Percentiles rank a stretch among this genome's conserved stretches.
Conservation (phyloP, 2,329 filamentous ascomycete genomes). For the Xylariaceae sp. region DNA sequence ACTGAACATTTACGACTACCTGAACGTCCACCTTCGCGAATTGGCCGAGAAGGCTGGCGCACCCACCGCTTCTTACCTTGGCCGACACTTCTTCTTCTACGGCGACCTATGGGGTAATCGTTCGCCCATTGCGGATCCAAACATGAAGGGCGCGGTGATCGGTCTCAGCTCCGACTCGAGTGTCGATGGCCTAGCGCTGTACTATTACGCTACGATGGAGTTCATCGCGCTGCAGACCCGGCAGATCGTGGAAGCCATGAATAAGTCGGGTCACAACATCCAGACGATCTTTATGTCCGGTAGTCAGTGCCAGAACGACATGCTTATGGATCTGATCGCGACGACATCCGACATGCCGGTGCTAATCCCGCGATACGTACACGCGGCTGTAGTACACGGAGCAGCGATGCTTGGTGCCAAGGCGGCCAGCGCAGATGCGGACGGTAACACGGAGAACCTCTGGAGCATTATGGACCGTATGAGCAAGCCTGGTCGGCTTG, state of each 20-base stretch:
- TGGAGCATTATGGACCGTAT: conserved; percentile 99
- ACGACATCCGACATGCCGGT: conserved; percentile 92
- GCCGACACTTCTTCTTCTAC: conserved; percentile 97
- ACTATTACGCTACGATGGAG: conserved; percentile 97
- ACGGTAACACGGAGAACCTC: conserved; percentile 81
- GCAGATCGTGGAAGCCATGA: conserved; percentile 96
- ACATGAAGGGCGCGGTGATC: conserved; percentile 89
- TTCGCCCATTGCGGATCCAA: conserved; percentile 88
- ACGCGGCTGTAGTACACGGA: conserved; percentile 96
- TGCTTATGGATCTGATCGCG: conserved; percentile 90
- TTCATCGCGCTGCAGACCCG: conserved; percentile 97
- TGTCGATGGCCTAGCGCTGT: conserved; percentile 83
- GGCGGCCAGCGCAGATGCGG: conserved; percentile 81
- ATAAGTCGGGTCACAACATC: conserved; percentile 84
- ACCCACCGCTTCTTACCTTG: conserved; percentile 82
- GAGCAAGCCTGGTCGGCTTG: conserved; percentile 88
- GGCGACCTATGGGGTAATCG: conserved; percentile 97
- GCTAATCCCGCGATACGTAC: conserved; percentile 89
- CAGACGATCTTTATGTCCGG: conserved; percentile 98
- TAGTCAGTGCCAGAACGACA: conserved; percentile 93
- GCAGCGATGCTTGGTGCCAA: conserved; percentile 98
- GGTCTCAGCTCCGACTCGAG: conserved; percentile 87
- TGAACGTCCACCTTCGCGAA: conserved; percentile 84
- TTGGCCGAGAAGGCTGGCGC: conserved; percentile 72
- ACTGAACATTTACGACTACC: conserved; percentile 91